Evolutionary conservation across 2,329 filamentous ascomycete species (phyloP), one percentile per base, ranked within the genome.

Genomic region (Chrysoporthe deuterocubensis): DNA sequence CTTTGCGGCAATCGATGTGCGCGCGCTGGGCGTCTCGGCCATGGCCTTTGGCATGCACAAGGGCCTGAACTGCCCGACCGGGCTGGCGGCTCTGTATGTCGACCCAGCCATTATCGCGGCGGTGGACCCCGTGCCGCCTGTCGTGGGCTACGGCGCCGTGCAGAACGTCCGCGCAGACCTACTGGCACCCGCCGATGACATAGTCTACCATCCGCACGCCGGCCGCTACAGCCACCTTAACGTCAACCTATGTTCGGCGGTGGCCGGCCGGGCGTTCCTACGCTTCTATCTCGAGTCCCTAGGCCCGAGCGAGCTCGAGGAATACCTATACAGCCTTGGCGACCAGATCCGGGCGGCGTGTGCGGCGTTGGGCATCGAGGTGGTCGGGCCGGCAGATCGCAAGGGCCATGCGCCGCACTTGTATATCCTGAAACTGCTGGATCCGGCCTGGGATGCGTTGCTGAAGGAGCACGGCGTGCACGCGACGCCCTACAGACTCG

Each of bases 21-120:
- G 67, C 37, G 67, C 68, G 0, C 43, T 73, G 3, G 73, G 73
- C 5, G 69, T 76, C 0, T 78, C 77, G 2, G 77, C 75, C 1
- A 76, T 72, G 1, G 75, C 76, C 0, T 78, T 78, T 52, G 73
- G 72, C 4, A 62, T 76, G 14, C 76, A 78, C 71, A 79, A 79
- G 72, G 77, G 75, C 0, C 73, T 79, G 18, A 73, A 72, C 64
- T 76, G 73, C 42, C 77, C 77, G 0, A 74, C 72, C 0, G 77
- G 77, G 0, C 63, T 78, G 13, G 76, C 73, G 1, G 74, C 67
- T 0, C 65, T 78, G 16, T 78, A 78, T 56, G 67, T 78, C 1
- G 71, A 76, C 1, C 71, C 73, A 0, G 63, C 59, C 0, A 66
- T 75, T 26, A 65, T 77, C n/a, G 16, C 50, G 1, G 64, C 69